Base-by-base conservation (phyloP, 2,329 filamentous ascomycete species). In the Beauveria asiatica region DNA sequence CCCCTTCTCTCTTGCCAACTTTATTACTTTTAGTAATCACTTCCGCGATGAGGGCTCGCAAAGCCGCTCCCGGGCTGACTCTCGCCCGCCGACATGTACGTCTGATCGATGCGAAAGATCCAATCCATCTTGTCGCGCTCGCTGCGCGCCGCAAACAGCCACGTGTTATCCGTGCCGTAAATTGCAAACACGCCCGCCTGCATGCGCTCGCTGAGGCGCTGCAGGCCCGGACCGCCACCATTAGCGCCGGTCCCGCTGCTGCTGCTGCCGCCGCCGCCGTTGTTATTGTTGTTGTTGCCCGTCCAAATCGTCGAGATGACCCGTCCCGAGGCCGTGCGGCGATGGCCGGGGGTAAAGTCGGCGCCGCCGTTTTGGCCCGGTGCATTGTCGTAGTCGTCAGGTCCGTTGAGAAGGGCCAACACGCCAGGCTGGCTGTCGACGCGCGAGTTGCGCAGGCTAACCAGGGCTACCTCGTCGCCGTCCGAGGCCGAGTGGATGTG, bases 121-220 rank as follows among this genome's bases (percentile, higher is more conserved):
- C 94, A 99, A 72, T 97, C 94, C 67, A 92, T 87, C 79, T 97
- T 96, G 73, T 97, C 92, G 53, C 87, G 83, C 76, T 97, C 93
- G 67, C 86, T 93, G 61, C 92, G 82, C 25, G 92, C 90, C 16
- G 92, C 90, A 73, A 99, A 97, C 45, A 99, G 80, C 83, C 92
- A 99, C 37, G 92, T 96, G 73, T 97, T 97, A 72, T 94, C 89
- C 62, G 88, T 90, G 46, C 90, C 93, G 70, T 97, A 99, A 55
- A 99, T 84, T 13, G 94, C 94, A 80, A 96, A 99, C 45, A 97
- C 89, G 65, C 89, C 88, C 4, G 85, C 81, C 67, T 84, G 82
- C 72, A 81, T 76, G 73, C 84, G 73, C 68, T 83, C 81, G 69
- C 78, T 83, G 27, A 85, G 74, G 27, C 80, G 76, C 61, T 78